Evolutionary conservation across 129 eudicot species (phyloP).

Genomic region (Smallanthus sonchifolius): DNA sequence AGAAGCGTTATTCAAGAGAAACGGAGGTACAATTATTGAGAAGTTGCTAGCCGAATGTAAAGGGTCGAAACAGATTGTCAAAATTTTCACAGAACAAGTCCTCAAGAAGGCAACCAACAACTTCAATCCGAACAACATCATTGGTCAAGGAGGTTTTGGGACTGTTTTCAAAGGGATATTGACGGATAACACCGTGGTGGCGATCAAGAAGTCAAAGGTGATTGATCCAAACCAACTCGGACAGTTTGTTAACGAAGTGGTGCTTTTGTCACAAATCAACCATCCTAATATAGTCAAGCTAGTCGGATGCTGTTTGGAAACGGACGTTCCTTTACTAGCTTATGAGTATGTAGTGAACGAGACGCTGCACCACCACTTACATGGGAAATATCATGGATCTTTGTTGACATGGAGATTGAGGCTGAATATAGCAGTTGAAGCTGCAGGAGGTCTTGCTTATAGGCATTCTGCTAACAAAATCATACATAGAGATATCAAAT

Average conservation of each 20-base stretch:
- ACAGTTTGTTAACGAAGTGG: conserved; percentile 29
- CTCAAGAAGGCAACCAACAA: conserved; percentile 9
- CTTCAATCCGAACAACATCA: not conserved
- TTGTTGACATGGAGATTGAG: conserved; percentile 11
- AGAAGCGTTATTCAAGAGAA: conserved; percentile 22
- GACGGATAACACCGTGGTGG: not conserved
- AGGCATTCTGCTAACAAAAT: conserved; percentile 25
- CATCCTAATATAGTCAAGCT: conserved; percentile 22
- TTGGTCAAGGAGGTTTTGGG: conserved; percentile 1
- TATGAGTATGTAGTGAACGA: conserved; percentile 23
- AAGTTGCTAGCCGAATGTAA: conserved; percentile 22
- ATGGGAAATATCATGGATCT: not conserved
- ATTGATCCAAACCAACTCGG: conserved; percentile 15
- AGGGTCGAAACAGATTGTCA: not conserved
- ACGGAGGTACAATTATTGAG: conserved; percentile 23
- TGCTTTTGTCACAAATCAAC: conserved; percentile 25
- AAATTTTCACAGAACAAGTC: conserved; percentile 4
- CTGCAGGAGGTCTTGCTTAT: conserved; percentile 27
- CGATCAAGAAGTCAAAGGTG: conserved; percentile 26
- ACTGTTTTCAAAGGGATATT: not conserved
- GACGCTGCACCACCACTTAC: conserved; percentile 22
- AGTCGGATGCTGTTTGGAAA: conserved; percentile 31
- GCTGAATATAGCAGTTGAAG: conserved; percentile 6
- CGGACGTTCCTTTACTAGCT: conserved; percentile 18
- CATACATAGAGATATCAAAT: conserved; percentile 29